Conservation (phyloP, 2,329 filamentous ascomycete genomes). For the Xylariaceae sp. region DNA sequence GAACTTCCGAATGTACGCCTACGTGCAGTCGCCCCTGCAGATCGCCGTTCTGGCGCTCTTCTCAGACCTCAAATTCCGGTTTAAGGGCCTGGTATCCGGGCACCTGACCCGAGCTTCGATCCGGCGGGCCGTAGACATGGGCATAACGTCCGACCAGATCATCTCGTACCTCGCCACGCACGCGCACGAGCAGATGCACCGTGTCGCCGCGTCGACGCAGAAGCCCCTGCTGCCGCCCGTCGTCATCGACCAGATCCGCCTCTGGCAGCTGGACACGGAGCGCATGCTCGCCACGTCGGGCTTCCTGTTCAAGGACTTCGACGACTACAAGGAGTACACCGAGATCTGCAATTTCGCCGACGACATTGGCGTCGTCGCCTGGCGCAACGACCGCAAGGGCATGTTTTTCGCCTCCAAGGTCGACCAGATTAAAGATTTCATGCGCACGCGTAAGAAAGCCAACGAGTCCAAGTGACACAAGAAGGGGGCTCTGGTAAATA, state of each 20-base stretch:
- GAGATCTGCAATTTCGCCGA: conserved; percentile 79
- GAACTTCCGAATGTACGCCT: conserved; percentile 96
- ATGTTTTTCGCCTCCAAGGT: conserved; percentile 93
- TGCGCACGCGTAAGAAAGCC: conserved; percentile 55
- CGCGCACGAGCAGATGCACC: conserved; percentile 92
- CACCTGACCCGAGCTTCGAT: conserved; percentile 89
- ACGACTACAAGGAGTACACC: conserved; percentile 70
- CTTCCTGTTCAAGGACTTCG: conserved; percentile 90
- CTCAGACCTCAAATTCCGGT: conserved; percentile 84
- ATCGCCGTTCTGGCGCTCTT: conserved; percentile 95
- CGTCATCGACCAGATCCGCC: conserved; percentile 93
- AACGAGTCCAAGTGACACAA: conserved; percentile 29
- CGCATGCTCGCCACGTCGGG: conserved; percentile 84
- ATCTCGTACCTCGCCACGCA: conserved; percentile 91
- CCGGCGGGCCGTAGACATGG: conserved; percentile 82
- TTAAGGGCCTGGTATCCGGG: conserved; percentile 91
- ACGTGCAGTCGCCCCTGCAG: conserved; percentile 91
- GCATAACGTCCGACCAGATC: conserved; percentile 95
- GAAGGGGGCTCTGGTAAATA: not conserved
- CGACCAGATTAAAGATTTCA: conserved; percentile 84
- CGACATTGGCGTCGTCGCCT: conserved; percentile 87
- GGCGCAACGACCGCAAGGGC: conserved; percentile 78
- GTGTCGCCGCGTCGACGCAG: conserved; percentile 61
- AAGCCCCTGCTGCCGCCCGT: conserved; percentile 87
- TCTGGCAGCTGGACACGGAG: conserved; percentile 98